These are phyloP conservation scores for Chaetomium sp. DNA, from an alignment of 2,329 filamentous ascomycete species.

Conservation along the genomic window DNA sequence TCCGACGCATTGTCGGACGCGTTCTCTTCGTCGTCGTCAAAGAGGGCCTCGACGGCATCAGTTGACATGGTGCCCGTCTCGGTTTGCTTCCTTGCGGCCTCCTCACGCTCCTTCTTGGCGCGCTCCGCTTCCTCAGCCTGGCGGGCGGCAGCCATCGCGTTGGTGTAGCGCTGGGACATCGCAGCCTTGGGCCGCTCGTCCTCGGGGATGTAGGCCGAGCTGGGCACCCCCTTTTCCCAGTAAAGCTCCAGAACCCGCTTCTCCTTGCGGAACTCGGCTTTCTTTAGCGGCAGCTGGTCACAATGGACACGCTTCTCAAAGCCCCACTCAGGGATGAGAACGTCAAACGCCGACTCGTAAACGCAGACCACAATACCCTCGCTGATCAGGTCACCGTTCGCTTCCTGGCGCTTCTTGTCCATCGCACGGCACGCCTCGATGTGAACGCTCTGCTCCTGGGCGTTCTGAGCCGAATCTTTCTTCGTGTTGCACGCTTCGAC, in stretches of 20 bases:
- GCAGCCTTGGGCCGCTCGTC: slow-evolving; percentile 89
- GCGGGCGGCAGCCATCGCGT: slow-evolving; percentile 67
- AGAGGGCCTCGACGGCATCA: slow-evolving; percentile 89
- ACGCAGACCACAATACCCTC: slow-evolving; percentile 96
- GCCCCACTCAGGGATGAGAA: slow-evolving; percentile 94
- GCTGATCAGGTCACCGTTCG: slow-evolving; percentile 84
- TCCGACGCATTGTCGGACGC: slow-evolving; percentile 81
- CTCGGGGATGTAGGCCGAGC: slow-evolving; percentile 91
- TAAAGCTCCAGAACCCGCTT: slow-evolving; percentile 91
- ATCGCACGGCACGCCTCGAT: slow-evolving; percentile 95
- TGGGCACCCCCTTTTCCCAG: slow-evolving; percentile 99
- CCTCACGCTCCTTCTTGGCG: slow-evolving; percentile 78
- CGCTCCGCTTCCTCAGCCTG: slow-evolving; percentile 79
- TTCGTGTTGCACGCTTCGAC: slow-evolving; percentile 97
- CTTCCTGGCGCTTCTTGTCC: slow-evolving; percentile 82
- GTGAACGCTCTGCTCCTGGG: slow-evolving; percentile 97
- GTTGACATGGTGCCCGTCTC: slow-evolving; percentile 92
- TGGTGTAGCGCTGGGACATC: slow-evolving; percentile 64
- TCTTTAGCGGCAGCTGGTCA: slow-evolving; percentile 94
- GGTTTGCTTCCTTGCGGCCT: slow-evolving; percentile 85
- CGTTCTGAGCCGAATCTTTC: slow-evolving; percentile 96
- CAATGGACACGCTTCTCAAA: slow-evolving; percentile 99
- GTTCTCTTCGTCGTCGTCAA: slow-evolving; percentile 87
- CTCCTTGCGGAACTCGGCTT: slow-evolving; percentile 98
- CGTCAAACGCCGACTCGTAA: slow-evolving; percentile 97